Evolutionary conservation across 768 basidiomycete genomes (phyloP), one percentile per base, ranked within the genome.

Genomic region (Russula abietina): DNA sequence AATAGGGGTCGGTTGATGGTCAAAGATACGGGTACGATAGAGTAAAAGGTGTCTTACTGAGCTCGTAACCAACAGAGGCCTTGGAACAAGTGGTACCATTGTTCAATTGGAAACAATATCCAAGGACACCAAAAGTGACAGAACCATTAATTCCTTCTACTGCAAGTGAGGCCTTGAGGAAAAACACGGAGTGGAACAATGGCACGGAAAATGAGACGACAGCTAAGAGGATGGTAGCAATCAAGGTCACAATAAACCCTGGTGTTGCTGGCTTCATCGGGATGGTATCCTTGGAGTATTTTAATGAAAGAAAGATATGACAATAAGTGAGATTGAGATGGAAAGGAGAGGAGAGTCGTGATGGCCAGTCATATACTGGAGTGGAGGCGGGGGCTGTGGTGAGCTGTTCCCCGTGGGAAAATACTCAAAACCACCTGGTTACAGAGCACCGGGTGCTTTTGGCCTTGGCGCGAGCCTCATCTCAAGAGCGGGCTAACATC

Each of bases 171-270:
- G 91, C 93, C 71, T 88, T 85, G 70, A 98, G 86, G 75, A 98
- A 96, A 77, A 82, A 94, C 48, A 98, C 76, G 2, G 88, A 86
- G 73, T 92, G 96, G 80, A 97, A 79, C 71, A 86, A 84, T 0
- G 96, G 97, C 10, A 93, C 91, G 59, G 87, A 90, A 76, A 98
- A 96, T 46, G 89, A 87, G 26, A 95, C 94, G 50, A 96, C 74
- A 17, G 88, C 88, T 60, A 98, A 83, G 49, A 96, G 79, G 62
- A 81, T 73, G 8, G 93, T 86, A 0, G 93, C 91, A n/a, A 79
- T 72, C 57, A 92, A 81, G 22, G 91, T 93, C 66, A 92, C 79
- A 55, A 96, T 46, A 70, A 94, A 93, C 46, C 93, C 95, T 38
- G 94, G 93, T 1, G 92, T 96, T 9, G 93, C 94, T 61, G 90